These are phyloP conservation scores for Ceratocystis variospora DNA, from an alignment of 2,329 filamentous ascomycete genomes.

Conservation along the genomic window DNA sequence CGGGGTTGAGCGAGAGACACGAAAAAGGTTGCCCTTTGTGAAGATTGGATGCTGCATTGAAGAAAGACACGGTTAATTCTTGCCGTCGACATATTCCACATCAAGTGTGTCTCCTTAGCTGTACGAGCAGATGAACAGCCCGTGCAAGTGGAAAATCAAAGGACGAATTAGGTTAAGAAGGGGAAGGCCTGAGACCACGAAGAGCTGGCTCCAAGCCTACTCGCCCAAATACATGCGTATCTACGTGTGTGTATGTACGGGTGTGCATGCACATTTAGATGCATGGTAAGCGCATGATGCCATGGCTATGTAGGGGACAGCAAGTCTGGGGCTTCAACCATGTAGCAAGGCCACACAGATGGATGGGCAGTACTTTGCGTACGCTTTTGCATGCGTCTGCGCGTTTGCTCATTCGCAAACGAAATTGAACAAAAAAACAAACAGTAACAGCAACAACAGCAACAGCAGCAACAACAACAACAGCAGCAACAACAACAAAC, in stretches of 20 bases:
- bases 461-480: too few relatives aligned
- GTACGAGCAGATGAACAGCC: not conserved
- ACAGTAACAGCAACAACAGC: too few relatives aligned
- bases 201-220: not conserved
- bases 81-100: too few relatives aligned
- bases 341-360: not conserved
- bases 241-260: not conserved
- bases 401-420: not conserved
- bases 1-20: not conserved
- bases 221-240: not conserved
- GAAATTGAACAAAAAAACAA: not conserved
- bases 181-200: not conserved
- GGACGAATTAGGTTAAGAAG: not conserved
- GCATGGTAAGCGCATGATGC: not conserved
- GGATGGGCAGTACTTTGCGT: not conserved
- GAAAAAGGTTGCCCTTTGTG: not conserved
- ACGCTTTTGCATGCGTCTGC: not conserved
- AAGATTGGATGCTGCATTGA: not conserved
- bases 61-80: not conserved
- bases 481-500: too few relatives aligned
- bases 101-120: too few relatives aligned
- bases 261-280: not conserved
- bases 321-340: not conserved
- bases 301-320: not conserved
- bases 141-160: not conserved